Evolutionary conservation across 495 filamentous ascomycete genomes (phyloP).

Genomic region (Aspergillus carlsbadensis): DNA sequence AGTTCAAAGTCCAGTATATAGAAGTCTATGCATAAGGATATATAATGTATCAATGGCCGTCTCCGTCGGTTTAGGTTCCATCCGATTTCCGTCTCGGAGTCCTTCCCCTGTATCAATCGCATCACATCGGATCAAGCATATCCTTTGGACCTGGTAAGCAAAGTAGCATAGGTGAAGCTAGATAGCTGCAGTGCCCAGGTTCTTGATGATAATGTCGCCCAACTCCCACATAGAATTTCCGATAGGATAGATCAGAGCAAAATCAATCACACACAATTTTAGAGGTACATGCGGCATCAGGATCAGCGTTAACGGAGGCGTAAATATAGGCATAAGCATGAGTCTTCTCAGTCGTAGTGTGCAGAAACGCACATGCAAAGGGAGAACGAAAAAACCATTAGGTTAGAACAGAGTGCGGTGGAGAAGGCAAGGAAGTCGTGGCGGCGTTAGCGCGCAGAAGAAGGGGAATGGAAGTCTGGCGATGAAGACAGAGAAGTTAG

Average conservation of each 20-base stretch:
- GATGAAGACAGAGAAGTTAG: not conserved
- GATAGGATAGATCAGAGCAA: too few species aligned
- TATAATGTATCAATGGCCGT: constrained; percentile 2
- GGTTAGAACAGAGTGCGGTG: not conserved
- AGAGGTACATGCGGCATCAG: constrained; percentile 2
- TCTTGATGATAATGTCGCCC: not conserved
- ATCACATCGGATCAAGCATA: not conserved
- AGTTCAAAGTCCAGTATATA: constrained; percentile 4
- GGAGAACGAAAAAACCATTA: constrained; percentile 1
- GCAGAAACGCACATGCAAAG: not conserved
- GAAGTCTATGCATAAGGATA: constrained; percentile 11
- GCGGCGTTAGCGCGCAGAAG: not conserved
- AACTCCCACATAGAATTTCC: not conserved
- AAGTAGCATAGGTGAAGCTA: too few species aligned
- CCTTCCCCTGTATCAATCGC: not conserved
- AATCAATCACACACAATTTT: not conserved
- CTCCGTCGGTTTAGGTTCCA: not conserved
- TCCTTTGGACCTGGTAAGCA: too few species aligned
- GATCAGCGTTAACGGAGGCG: not conserved
- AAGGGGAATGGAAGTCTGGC: not conserved
- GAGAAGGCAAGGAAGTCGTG: not conserved
- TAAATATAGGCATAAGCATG: not conserved
- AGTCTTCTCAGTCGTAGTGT: constrained; percentile 1
- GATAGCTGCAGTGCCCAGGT: not conserved
- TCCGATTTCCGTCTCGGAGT: too few species aligned